Conservation (phyloP, 768 basidiomycete species). For the Collybia sordida region DNA sequence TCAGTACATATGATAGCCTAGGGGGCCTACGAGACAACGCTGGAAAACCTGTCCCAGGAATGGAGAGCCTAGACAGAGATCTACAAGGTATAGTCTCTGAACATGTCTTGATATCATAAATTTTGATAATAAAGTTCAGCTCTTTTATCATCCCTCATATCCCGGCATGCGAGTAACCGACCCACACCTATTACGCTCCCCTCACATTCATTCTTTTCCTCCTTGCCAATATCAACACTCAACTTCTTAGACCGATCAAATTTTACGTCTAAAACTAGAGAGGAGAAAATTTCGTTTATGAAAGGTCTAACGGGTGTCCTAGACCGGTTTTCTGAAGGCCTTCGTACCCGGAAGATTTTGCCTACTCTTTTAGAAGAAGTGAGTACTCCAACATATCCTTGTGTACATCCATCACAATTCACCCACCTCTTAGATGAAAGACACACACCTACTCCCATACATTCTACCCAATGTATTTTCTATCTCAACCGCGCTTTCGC, state of each 20-base stretch:
- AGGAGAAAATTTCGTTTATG: slow-evolving; percentile 97
- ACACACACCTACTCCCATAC: slow-evolving; percentile 88
- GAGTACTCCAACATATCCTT: slow-evolving; percentile 1
- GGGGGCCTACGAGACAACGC: slow-evolving; percentile 69
- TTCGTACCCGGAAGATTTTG: slow-evolving; percentile 85
- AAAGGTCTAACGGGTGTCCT: slow-evolving; percentile 83
- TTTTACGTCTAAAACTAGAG: slow-evolving; percentile 89
- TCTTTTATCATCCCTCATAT: slow-evolving; percentile 78
- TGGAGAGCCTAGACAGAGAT: slow-evolving; percentile 68
- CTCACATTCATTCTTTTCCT: slow-evolving; percentile 89
- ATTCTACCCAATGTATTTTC: slow-evolving; percentile 94
- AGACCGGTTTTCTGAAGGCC: slow-evolving; percentile 82
- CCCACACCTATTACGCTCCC: slow-evolving; percentile 81
- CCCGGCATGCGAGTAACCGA: slow-evolving; percentile 69
- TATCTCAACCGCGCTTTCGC: slow-evolving; percentile 76
- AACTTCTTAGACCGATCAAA: slow-evolving; percentile 95
- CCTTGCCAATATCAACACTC: slow-evolving; percentile 91
- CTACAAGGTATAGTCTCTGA: slow-evolving; percentile 55
- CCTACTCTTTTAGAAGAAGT: slow-evolving; percentile 95
- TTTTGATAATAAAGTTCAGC: slow-evolving; percentile 40
- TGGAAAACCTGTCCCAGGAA: slow-evolving; percentile 57
- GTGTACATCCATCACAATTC: neutral
- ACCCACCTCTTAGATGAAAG: slow-evolving; percentile 76
- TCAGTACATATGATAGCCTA: slow-evolving; percentile 79
- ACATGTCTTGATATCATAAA: neutral